Conservation (phyloP, 108 stramenopile genomes). For the Conticribra weissflogii region DNA sequence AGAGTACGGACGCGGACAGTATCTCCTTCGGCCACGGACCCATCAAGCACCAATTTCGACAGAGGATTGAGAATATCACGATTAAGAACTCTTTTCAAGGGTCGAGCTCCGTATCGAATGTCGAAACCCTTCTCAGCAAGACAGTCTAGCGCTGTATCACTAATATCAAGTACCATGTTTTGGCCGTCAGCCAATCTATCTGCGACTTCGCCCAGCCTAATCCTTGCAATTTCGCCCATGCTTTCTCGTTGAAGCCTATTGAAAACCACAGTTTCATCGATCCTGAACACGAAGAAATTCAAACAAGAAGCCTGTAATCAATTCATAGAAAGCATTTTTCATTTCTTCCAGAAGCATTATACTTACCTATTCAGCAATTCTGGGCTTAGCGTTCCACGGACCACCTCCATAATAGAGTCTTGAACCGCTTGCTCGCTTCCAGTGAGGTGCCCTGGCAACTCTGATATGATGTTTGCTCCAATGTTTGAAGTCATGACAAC, state of each 20-base stretch:
- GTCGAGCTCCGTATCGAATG: conserved; percentile 93
- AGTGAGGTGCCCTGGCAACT: conserved; percentile 57
- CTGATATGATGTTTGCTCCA: conserved; percentile 70
- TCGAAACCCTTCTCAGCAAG: conserved; percentile 85
- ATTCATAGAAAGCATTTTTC: neutral
- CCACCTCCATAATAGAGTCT: conserved; percentile 69
- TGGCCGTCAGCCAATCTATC: conserved; percentile 62
- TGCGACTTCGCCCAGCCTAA: conserved; percentile 66
- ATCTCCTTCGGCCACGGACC: conserved; percentile 70
- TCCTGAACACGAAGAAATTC: conserved; percentile 54
- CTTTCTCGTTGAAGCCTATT: conserved; percentile 74
- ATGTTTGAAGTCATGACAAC: conserved; percentile 88
- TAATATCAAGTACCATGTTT: conserved; percentile 70
- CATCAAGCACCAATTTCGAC: conserved; percentile 71
- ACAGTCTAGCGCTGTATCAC: conserved; percentile 54
- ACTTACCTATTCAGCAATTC: conserved; percentile 81
- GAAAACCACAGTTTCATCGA: conserved; percentile 74
- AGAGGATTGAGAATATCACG: conserved; percentile 89
- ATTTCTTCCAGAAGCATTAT: neutral
- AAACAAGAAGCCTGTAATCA: neutral
- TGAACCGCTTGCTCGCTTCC: conserved; percentile 71
- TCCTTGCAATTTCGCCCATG: conserved; percentile 72
- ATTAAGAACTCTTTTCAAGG: conserved; percentile 88
- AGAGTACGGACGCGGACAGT: conserved; percentile 65
- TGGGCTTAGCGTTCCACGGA: conserved; percentile 69